Percentiles rank a stretch among this genome's conserved stretches.
Conservation (phyloP, 139 green algal genomes). For the Tetradesmus obliquus region DNA sequence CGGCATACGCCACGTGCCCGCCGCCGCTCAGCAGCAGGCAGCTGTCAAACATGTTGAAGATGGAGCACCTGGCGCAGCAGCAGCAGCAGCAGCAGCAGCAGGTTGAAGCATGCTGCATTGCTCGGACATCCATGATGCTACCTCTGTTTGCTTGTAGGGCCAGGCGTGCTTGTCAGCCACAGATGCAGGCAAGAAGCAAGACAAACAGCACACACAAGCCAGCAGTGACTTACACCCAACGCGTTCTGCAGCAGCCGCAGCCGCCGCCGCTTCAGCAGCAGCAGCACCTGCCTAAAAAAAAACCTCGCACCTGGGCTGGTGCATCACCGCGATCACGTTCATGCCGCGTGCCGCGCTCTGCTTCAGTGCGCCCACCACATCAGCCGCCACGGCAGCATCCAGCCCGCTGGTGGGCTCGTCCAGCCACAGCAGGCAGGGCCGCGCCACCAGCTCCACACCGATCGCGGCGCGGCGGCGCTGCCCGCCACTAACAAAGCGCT, state of each 20-base stretch:
- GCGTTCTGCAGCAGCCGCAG: neutral
- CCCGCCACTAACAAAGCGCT: conserved; percentile 10
- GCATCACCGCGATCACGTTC: conserved; percentile 76
- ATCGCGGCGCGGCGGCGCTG: conserved; percentile 76
- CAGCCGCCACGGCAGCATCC: conserved; percentile 28
- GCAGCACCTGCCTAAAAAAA: too few relatives aligned
- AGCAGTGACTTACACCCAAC: neutral
- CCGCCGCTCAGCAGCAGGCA: neutral
- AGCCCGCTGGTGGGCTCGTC: conserved; percentile 82
- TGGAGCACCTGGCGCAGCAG: conserved; percentile 32
- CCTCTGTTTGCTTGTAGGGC: too few relatives aligned
- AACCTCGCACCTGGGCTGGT: conserved; percentile 54
- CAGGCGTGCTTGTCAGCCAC: neutral
- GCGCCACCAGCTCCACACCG: conserved; percentile 81
- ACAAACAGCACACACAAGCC: neutral
- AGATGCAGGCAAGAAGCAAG: neutral
- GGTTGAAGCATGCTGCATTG: neutral
- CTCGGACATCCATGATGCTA: too few relatives aligned
- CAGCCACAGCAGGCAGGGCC: conserved; percentile 78
- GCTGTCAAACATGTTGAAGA: conserved; percentile 44
- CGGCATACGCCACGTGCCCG: conserved; percentile 15
- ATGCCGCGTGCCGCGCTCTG: conserved; percentile 58
- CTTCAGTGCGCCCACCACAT: conserved; percentile 10
- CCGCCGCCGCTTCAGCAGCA: too few relatives aligned
- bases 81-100: neutral